Percentiles rank a stretch among this genome's conserved stretches.
Conservation (phyloP, 1,284 basidiomycete species). For the Microstroma glucosiphilum region DNA sequence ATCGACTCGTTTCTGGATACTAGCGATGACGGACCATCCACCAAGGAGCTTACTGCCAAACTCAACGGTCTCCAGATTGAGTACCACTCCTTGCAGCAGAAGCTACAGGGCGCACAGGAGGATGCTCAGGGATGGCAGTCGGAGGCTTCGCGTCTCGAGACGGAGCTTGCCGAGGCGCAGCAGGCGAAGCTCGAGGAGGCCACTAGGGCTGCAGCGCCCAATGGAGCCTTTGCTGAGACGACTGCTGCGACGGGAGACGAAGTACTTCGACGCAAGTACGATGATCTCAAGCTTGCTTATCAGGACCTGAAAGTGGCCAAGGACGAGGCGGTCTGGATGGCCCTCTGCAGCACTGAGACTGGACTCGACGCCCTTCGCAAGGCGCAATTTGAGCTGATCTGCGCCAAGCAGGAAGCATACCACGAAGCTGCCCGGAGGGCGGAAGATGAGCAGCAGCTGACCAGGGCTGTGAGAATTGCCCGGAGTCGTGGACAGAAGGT, state of each 20-base stretch:
- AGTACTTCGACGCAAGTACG: not conserved
- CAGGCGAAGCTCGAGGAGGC: not conserved
- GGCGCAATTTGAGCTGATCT: not conserved
- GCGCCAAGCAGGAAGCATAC: not conserved
- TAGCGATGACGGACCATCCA: not conserved
- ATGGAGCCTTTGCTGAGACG: not conserved
- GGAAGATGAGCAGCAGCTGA: not conserved
- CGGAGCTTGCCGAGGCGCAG: not conserved
- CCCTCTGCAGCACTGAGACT: not conserved
- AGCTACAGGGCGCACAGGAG: not conserved
- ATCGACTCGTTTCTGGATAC: not conserved
- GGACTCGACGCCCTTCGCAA: not conserved
- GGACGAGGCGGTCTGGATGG: slow-evolving; percentile 2
- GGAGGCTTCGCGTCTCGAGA: not conserved
- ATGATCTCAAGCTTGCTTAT: not conserved
- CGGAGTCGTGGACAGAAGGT: not conserved
- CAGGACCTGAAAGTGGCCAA: not conserved
- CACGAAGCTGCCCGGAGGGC: not conserved
- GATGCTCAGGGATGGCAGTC: not conserved
- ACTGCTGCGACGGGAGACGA: not conserved
- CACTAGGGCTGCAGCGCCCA: not conserved
- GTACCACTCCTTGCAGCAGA: not conserved
- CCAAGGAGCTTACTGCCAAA: not conserved
- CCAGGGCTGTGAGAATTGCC: not conserved
- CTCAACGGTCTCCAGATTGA: not conserved